Conservation (phyloP, 768 basidiomycete genomes). For the Boletus sp. region DNA sequence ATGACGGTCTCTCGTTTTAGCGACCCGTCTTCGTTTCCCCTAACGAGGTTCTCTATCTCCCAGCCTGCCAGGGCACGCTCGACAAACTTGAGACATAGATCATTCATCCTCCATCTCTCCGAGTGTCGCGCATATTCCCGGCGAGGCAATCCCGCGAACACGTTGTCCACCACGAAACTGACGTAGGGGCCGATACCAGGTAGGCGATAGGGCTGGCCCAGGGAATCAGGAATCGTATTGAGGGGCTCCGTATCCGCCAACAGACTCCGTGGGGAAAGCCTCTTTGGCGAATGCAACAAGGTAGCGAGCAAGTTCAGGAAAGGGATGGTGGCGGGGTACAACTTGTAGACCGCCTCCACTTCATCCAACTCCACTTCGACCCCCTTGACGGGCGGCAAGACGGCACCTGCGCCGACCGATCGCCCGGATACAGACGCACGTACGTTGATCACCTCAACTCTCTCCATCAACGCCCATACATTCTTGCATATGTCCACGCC, state of each 20-base stretch:
- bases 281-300: slow-evolving; percentile 80
- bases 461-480: slow-evolving; percentile 84
- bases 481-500: slow-evolving; percentile 81
- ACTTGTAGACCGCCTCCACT: slow-evolving; percentile 71
- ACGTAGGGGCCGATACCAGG: slow-evolving; percentile 82
- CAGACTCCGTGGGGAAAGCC: slow-evolving; percentile 58
- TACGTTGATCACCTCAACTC: slow-evolving; percentile 79
- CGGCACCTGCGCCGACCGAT: slow-evolving; percentile 25
- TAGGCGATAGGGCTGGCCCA: slow-evolving; percentile 78
- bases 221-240: slow-evolving; percentile 74
- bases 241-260: slow-evolving; percentile 57
- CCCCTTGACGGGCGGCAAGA: slow-evolving; percentile 63
- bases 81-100: slow-evolving; percentile 79
- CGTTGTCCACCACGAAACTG: slow-evolving; percentile 86
- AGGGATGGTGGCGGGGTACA: slow-evolving; percentile 88
- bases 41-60: slow-evolving; percentile 71
- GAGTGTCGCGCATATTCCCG: slow-evolving; percentile 73
- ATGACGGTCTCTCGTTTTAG: slow-evolving; percentile 53
- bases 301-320: slow-evolving; percentile 82
- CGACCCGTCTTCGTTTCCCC: slow-evolving; percentile 50
- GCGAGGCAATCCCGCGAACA: slow-evolving; percentile 73
- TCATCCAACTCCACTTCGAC: slow-evolving; percentile 87
- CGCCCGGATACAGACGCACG: slow-evolving; percentile 41
- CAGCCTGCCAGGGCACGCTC: slow-evolving; percentile 83
- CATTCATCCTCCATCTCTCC: slow-evolving; percentile 86